These are phyloP conservation scores for Phytopythium vexans DNA, from an alignment of 352 stramenopile genomes.

Conservation along the genomic window DNA sequence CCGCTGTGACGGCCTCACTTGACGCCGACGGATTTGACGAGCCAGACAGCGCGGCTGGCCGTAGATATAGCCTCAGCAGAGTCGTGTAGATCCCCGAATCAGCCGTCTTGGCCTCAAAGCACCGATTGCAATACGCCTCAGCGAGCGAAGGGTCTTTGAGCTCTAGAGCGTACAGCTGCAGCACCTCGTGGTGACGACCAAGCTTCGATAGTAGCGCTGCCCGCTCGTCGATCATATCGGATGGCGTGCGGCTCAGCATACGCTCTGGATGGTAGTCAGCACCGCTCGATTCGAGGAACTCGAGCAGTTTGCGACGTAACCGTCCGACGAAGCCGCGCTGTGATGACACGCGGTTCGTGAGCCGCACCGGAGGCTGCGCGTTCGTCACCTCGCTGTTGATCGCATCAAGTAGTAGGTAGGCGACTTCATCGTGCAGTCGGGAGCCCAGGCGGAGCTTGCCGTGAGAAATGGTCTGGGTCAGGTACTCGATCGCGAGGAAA, in stretches of 20 bases:
- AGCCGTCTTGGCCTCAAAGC: conserved; percentile 66
- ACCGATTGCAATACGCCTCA: conserved; percentile 79
- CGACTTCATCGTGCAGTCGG: conserved; percentile 74
- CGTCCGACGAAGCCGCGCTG: conserved; percentile 55
- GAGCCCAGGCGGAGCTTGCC: conserved; percentile 24
- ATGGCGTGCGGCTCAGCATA: conserved; percentile 70
- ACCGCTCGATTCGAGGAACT: conserved; percentile 55
- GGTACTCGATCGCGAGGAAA: conserved; percentile 77
- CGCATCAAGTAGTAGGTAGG: conserved; percentile 73
- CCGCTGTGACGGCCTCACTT: conserved; percentile 59
- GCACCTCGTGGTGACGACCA: conserved; percentile 74
- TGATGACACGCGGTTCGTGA: conserved; percentile 54
- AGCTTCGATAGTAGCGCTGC: conserved; percentile 71
- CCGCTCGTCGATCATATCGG: conserved; percentile 80
- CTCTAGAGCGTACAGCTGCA: conserved; percentile 77
- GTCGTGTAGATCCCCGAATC: conserved; percentile 84
- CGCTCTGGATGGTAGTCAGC: conserved; percentile 73
- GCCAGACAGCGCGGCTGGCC: conserved; percentile 23
- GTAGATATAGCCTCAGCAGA: conserved; percentile 70
- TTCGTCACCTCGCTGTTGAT: conserved; percentile 44
- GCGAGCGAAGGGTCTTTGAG: conserved; percentile 68
- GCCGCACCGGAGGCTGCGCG: conserved; percentile 6
- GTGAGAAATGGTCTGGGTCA: conserved; percentile 65
- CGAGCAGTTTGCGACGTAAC: conserved; percentile 59
- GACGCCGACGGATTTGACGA: conserved; percentile 19